Evolutionary conservation across 2,329 filamentous ascomycete genomes (phyloP).

Genomic region (Phyllosticta citriasiana): DNA sequence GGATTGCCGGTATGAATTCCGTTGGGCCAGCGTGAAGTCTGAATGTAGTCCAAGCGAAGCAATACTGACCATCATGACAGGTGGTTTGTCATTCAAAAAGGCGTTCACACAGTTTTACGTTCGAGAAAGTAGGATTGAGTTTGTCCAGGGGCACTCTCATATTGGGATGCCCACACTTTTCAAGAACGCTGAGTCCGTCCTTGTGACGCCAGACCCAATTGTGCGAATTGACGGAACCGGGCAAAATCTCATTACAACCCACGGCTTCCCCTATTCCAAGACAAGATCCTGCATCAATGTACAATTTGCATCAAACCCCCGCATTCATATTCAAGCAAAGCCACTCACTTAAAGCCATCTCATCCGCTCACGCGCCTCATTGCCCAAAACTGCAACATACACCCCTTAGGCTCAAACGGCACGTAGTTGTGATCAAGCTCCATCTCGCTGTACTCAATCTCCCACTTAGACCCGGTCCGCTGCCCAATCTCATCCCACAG

Average conservation of each 20-base stretch:
- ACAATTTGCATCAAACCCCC: no score
- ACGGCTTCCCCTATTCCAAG: no score
- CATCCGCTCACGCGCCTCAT: background rate
- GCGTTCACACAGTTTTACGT: conserved; percentile 15
- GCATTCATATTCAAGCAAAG: background rate
- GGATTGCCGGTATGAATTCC: conserved; percentile 15
- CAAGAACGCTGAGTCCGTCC: no score
- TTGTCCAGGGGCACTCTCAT: background rate
- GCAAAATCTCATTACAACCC: background rate
- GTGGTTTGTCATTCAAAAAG: conserved; percentile 24
- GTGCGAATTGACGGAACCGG: background rate
- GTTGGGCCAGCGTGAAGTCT: no score
- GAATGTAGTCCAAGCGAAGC: no score
- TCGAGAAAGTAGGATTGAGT: background rate
- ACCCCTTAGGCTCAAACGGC: background rate
- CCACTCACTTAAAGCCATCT: background rate
- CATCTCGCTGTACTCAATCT: background rate
- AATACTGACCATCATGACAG: background rate
- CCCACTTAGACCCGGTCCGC: conserved; percentile 15
- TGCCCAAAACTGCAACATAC: background rate
- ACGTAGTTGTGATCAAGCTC: background rate
- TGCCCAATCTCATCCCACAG: conserved; percentile 31
- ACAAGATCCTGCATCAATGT: no score
- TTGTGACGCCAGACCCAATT: no score
- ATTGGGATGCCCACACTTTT: background rate